Conservation (phyloP, 352 stramenopile species). For the Phytopythium kandeliae region DNA sequence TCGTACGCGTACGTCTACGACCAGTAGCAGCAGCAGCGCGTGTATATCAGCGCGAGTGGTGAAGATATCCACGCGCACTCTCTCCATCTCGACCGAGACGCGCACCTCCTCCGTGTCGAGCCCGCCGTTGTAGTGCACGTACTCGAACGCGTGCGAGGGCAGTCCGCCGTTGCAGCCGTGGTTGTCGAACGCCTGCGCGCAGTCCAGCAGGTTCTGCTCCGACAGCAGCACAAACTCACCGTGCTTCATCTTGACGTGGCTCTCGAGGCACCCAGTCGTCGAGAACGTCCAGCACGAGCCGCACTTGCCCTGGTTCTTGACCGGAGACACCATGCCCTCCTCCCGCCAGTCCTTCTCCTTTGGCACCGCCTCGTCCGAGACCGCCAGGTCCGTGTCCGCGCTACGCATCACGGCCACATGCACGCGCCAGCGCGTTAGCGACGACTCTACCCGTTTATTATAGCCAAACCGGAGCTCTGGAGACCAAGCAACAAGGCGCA, state of each 20-base stretch:
- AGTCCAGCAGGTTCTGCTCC: conserved; percentile 98
- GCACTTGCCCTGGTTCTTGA: conserved; percentile 99
- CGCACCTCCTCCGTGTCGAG: conserved; percentile 72
- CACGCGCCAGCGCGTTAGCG: too few species aligned
- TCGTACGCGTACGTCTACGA: conserved; percentile 64
- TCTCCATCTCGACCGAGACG: too few species aligned
- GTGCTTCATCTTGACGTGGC: conserved; percentile 93
- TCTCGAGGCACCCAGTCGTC: conserved; percentile 96
- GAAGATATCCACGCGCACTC: too few species aligned
- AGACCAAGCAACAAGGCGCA: too few species aligned
- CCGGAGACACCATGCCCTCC: conserved; percentile 91
- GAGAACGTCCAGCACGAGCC: conserved; percentile 99
- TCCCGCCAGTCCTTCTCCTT: conserved; percentile 92
- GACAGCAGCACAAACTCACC: conserved; percentile 90
- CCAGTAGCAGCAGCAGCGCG: conserved; percentile 1
- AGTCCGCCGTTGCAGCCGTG: conserved; percentile 95
- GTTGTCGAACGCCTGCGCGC: conserved; percentile 91
- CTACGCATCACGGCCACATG: too few species aligned
- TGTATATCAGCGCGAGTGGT: not conserved
- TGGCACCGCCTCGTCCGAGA: conserved; percentile 46
- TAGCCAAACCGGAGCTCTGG: too few species aligned
- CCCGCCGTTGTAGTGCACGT: conserved; percentile 89
- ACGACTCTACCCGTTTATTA: too few species aligned
- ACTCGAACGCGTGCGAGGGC: conserved; percentile 97
- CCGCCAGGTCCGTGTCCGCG: too few species aligned